These are phyloP conservation scores for Diaporthe vexans DNA, from an alignment of 2,329 filamentous ascomycete species.

Conservation along the genomic window DNA sequence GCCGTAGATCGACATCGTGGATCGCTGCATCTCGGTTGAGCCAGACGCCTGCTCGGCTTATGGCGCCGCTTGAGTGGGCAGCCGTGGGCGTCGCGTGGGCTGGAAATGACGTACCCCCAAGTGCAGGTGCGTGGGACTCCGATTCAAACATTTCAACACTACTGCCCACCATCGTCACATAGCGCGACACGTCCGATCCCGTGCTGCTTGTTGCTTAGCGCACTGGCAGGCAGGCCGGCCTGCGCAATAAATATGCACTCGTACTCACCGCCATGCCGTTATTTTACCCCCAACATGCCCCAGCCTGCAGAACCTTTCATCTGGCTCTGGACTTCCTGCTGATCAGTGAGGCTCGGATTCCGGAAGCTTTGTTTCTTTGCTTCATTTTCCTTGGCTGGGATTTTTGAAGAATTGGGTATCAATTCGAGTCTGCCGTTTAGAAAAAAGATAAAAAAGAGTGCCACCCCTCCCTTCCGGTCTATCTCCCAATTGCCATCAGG, in stretches of 20 bases:
- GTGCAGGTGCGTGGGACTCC: constrained; percentile 4
- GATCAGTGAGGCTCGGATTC: not conserved
- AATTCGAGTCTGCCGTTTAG: not conserved
- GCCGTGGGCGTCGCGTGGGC: constrained; percentile 13
- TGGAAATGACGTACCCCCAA: constrained; percentile 22
- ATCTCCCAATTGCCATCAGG: not conserved
- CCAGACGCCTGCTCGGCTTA: constrained; percentile 17
- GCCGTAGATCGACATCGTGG: constrained; percentile 1
- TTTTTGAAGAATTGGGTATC: not conserved
- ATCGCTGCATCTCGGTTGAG: constrained; percentile 8
- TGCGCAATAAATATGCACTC: not conserved
- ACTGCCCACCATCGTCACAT: constrained; percentile 21
- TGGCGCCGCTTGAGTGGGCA: not conserved
- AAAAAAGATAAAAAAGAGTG: not conserved
- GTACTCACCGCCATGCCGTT: not conserved
- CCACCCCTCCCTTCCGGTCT: too few relatives aligned
- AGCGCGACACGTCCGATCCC: constrained; percentile 1
- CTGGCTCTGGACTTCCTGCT: not conserved
- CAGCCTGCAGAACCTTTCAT: not conserved
- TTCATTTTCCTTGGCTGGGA: not conserved
- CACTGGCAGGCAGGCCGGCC: not conserved
- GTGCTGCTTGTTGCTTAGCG: constrained; percentile 15
- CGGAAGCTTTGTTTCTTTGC: not conserved
- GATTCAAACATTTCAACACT: constrained; percentile 20
- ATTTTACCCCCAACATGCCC: not conserved